Evolutionary conservation across 805 yeast species (phyloP), one percentile per base, ranked within the genome.

Genomic region (Saturnispora quitensis): DNA sequence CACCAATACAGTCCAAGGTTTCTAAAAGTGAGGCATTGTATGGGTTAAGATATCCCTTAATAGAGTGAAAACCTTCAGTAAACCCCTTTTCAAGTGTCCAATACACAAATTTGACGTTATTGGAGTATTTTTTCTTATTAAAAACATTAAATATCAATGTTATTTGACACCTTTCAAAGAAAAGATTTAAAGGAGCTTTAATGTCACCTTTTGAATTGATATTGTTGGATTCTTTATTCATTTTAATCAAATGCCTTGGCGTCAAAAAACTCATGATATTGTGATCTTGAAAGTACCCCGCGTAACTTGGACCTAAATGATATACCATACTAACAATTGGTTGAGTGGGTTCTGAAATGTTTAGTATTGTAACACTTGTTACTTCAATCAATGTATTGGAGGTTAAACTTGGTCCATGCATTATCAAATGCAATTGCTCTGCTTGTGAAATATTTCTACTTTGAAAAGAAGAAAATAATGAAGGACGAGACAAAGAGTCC

Each of bases 241-340:
- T 3, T n/a, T 43, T 47, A 7, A 54, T 28, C 5, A 48, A 40
- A 20, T 40, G 25, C 12, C 31, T 45, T 3, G 47, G 18, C 2
- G 51, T 34, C 12, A 54, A 40, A 22, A 73, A 73, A 46, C 70
- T 69, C 34, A 71, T 48, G 4, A 78, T 52, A 55, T 70, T 63
- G 12, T 52, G 50, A 55, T 70, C 74, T 35, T 73, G 73, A 50
- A 62, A 71, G n/a, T 67, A 58, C 12, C 75, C 77, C 15, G 75
- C 67, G 71, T 82, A 81, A n/a, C 67, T 66, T 42, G 71, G 74
- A 0, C 78, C 82, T 20, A 82, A 60, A 48, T 66, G 34, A 28
- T 20, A 49, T 18, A 49, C 6, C n/a, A 43, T 17, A n/a, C 43
- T 40, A 3, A 22, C 6, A 7, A 49, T 18, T 17, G 7, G 68